These are phyloP conservation scores for Neurospora sp. DNA, from an alignment of 495 filamentous ascomycete genomes.

Conservation along the genomic window DNA sequence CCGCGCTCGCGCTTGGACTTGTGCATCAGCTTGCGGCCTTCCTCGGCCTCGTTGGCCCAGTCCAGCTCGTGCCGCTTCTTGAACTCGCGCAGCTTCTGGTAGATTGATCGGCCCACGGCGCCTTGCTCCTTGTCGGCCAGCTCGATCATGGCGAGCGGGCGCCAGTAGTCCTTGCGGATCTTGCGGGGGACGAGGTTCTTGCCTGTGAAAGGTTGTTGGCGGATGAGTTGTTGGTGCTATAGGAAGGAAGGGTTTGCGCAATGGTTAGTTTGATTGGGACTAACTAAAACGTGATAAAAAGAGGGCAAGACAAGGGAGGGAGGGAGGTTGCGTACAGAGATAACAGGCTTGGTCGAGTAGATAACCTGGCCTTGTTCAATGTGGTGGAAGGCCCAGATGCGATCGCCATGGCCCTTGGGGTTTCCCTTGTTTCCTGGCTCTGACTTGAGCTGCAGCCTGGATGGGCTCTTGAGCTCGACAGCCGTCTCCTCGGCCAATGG, in stretches of 20 bases:
- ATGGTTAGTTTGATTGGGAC: neutral
- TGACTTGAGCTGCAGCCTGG: neutral
- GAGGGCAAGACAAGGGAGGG: neutral
- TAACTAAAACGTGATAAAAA: neutral
- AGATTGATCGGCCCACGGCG: conserved; percentile 60
- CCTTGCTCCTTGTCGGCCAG: conserved; percentile 46
- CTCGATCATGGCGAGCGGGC: conserved; percentile 63
- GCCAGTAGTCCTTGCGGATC: conserved; percentile 87
- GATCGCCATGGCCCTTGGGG: conserved; percentile 43
- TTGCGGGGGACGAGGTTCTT: conserved; percentile 74
- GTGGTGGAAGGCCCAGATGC: conserved; percentile 79
- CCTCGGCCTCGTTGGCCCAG: conserved; percentile 36
- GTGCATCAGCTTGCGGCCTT: conserved; percentile 33
- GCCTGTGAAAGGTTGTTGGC: conserved; percentile 78
- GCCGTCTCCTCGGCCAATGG: neutral
- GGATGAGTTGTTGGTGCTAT: conserved; percentile 55
- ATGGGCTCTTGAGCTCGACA: neutral
- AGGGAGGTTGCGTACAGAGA: conserved; percentile 47
- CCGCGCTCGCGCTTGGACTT: conserved; percentile 48
- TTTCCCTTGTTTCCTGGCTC: conserved; percentile 3
- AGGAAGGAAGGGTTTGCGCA: neutral
- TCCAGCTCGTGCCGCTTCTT: conserved; percentile 54
- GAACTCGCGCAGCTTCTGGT: conserved; percentile 74
- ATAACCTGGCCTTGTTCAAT: conserved; percentile 71
- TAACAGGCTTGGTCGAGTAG: conserved; percentile 59